Conservation (phyloP, 495 filamentous ascomycete species). For the Lindgomyces ingoldianus region DNA sequence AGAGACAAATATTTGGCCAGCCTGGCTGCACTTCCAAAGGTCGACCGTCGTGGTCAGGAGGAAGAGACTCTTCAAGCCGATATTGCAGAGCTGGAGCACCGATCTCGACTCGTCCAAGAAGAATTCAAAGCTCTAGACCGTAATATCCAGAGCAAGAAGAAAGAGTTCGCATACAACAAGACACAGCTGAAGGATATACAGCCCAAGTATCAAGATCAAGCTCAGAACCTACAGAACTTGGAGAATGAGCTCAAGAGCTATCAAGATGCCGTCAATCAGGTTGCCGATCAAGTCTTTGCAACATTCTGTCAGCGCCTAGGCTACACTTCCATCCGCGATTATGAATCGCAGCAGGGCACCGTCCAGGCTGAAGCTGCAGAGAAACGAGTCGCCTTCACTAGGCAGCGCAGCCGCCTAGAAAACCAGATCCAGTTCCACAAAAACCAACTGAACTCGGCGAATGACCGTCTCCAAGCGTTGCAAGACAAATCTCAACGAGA, state of each 20-base stretch:
- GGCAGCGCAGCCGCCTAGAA: conserved; percentile 78
- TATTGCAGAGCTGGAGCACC: conserved; percentile 78
- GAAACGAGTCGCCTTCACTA: conserved; percentile 81
- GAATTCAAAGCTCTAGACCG: conserved; percentile 81
- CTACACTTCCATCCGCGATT: conserved; percentile 86
- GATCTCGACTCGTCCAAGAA: conserved; percentile 66
- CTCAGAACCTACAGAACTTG: conserved; percentile 65
- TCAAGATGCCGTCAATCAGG: conserved; percentile 73
- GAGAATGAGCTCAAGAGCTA: conserved; percentile 65
- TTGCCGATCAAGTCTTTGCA: conserved; percentile 86
- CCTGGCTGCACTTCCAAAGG: conserved; percentile 72
- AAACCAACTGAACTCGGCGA: conserved; percentile 65
- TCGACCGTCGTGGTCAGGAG: conserved; percentile 67
- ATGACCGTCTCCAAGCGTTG: conserved; percentile 66
- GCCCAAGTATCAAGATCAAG: conserved; percentile 75
- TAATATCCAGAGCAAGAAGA: conserved; percentile 82
- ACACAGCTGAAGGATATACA: conserved; percentile 70
- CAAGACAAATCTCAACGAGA: conserved; percentile 67
- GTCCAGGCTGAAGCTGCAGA: conserved; percentile 84
- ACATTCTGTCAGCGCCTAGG: conserved; percentile 85
- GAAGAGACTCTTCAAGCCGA: conserved; percentile 83
- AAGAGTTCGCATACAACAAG: conserved; percentile 72
- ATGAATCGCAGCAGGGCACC: conserved; percentile 88
- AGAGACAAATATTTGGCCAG: conserved; percentile 73
- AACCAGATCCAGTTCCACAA: conserved; percentile 78